Evolutionary conservation across 192 early-diverging fungal species (phyloP), one percentile per base, ranked within the genome.

Genomic region (Paraglomus occultum): DNA sequence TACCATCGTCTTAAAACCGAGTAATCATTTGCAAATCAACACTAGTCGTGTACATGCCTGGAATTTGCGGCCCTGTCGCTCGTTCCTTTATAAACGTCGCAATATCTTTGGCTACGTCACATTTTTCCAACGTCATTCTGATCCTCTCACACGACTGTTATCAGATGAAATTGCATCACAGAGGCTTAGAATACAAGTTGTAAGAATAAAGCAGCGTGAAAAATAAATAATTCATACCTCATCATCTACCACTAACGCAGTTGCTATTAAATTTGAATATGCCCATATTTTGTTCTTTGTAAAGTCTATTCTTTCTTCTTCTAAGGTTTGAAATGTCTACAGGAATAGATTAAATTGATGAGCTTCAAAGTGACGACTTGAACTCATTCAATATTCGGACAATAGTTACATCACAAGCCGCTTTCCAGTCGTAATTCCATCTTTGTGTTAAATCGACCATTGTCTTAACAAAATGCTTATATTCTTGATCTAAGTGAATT

Each of bases 181-280:
- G 67, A 38, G 51, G 15, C 18, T 18, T 15, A 17, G 15, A 51
- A 51, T 51, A 51, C 51, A 51, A 51, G 15, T 51, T 15, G 18
- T 17, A 18, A 3, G 15, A 51, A 51, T 51, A 15, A 51, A 18
- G 18, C 51, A 51, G 15, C 15, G 51, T 18, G 18, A 17, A 51
- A 18, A 17, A 3, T 62, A 9, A 60, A 6, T 31, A 31, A 31
- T 46, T 46, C 49, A 67, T 64, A 84, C 84, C 76, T 91, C 89
- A 67, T 90, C 88, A 52, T 93, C 91, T 20, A 83, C 76, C 8
- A 87, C 88, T 23, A 84, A 88, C n/a, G 78, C 70, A 48, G 79
- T 81, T n/a, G 88, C 88, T 7, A 91, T 80, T 23, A 93, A 79
- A 66, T 93, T 93, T 1, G 87, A 84, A 68, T 88, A 92, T 10